Evolutionary conservation across 1,139 yeast species (phyloP), one percentile per base, ranked within the genome.

Genomic region (Candida frijolesensis): DNA sequence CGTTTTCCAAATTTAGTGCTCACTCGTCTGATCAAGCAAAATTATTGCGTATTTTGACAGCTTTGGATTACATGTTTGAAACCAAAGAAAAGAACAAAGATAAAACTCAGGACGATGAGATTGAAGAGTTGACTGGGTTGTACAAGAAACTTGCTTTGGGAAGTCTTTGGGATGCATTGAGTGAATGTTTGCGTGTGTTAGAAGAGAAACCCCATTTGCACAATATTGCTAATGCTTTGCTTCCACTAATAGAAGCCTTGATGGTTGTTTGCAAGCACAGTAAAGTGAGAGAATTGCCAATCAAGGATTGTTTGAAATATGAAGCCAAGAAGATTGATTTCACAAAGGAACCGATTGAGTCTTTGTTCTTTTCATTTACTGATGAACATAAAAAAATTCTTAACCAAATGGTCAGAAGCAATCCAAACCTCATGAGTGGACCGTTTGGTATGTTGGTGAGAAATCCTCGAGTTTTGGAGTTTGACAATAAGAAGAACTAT

Each of bases 211-310:
- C 71, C 33, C 66, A 68, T 33, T 67, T 80, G 49, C 72, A 82
- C 11, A 86, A 86, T 54, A 82, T 90, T 45, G 94, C 96, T 1
- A 88, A 96, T 1, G 87, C 91, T 1, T 70, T 92, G 38, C 73
- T 94, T 30, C 98, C 98, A 0, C 68, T 90, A 54, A 91, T 94
- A 57, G 99, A 94, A 65, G 85, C 97, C 0, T 73, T 94, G 54
- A 90, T 94, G 97, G 97, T 92, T 50, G 95, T 94, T 38, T 91
- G 97, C 70, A 92, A 91, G 63, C 96, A 90, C 63, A 84, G 92
- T 58, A 84, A 85, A 57, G 86, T 86, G 4, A 81, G 82, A 53
- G 90, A 87, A 35, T 62, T 83, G 47, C 85, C 82, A 55, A 78
- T 77, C 43, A 82, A 79, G 58, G 91, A 84, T 57, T 34, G 44